Evolutionary conservation across 352 stramenopile genomes (phyloP).

Genomic region (Thalassiosira hispida): DNA sequence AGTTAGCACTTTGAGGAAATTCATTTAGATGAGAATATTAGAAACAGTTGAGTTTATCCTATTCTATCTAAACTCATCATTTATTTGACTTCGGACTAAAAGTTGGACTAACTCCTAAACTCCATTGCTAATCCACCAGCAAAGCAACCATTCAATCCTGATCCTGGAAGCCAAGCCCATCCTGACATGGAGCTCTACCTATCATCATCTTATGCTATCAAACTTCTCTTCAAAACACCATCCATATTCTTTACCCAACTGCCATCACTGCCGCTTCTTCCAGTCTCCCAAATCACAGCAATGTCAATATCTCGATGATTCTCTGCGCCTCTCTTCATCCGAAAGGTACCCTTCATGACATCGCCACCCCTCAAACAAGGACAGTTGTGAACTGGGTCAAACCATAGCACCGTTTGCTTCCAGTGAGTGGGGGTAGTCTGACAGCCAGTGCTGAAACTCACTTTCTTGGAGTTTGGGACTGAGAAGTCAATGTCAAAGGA

Average conservation of each 20-base stretch:
- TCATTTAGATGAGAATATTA: too few species aligned
- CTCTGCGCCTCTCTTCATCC: conserved; percentile 49
- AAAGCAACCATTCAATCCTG: too few species aligned
- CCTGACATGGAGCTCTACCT: too few species aligned
- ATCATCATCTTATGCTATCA: conserved; percentile 51
- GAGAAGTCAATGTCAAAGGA: conserved; percentile 98
- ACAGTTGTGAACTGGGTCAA: conserved; percentile 57
- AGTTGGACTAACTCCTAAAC: too few species aligned
- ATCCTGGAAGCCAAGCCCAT: too few species aligned
- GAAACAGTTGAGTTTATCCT: too few species aligned
- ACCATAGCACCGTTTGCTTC: conserved; percentile 97
- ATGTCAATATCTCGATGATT: conserved; percentile 67
- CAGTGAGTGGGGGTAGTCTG: conserved; percentile 95
- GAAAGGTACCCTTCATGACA: conserved; percentile 50
- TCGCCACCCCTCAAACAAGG: conserved; percentile 39
- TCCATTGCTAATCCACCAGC: too few species aligned
- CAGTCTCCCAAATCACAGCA: conserved; percentile 55
- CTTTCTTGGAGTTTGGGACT: conserved; percentile 88
- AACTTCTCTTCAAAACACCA: conserved; percentile 40
- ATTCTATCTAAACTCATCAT: too few species aligned
- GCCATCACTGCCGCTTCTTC: conserved; percentile 15
- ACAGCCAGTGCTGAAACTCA: conserved; percentile 92
- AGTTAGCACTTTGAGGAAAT: too few species aligned
- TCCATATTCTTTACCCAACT: conserved; percentile 31
- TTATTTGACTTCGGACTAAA: too few species aligned